phyloP scores from a whole-genome alignment of 2,329 filamentous ascomycete species.

The Setomelanomma holmii region DNA sequence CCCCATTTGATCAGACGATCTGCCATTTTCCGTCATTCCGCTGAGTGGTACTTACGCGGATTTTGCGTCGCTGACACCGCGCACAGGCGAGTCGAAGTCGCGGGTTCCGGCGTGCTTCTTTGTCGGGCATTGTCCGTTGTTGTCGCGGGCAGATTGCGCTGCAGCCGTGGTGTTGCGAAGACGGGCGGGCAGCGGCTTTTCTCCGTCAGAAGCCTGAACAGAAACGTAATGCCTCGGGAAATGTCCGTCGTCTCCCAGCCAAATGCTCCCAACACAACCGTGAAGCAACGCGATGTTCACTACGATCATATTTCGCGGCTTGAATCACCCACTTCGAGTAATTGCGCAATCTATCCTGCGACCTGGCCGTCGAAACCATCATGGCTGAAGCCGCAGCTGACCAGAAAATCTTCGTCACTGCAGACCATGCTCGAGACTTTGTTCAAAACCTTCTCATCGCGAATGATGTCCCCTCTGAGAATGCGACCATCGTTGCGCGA shows the following conservation, averaged over 20 bases:
- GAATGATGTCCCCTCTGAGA: constrained; percentile 65
- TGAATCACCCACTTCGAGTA: too few species aligned
- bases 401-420: constrained; percentile 15
- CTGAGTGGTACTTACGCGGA: constrained; percentile 19
- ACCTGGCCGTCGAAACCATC: not conserved
- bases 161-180: not conserved
- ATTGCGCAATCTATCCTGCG: too few species aligned
- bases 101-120: constrained; percentile 6
- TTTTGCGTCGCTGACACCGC: constrained; percentile 20
- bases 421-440: constrained; percentile 46
- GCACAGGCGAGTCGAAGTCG: constrained; percentile 19
- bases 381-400: not conserved
- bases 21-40: too few species aligned
- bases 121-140: not conserved
- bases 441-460: constrained; percentile 63
- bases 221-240: not conserved
- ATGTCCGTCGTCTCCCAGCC: too few species aligned
- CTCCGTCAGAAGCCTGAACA: not conserved
- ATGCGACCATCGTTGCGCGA: constrained; percentile 68
- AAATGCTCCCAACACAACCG: too few species aligned
- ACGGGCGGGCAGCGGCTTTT: not conserved
- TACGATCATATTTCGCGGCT: too few species aligned
- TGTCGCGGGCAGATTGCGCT: not conserved
- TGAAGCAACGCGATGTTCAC: not conserved
- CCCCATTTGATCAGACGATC: too few species aligned